phyloP scores from a whole-genome alignment of 208 protist genomes.

The Leishmania lainsoni region DNA sequence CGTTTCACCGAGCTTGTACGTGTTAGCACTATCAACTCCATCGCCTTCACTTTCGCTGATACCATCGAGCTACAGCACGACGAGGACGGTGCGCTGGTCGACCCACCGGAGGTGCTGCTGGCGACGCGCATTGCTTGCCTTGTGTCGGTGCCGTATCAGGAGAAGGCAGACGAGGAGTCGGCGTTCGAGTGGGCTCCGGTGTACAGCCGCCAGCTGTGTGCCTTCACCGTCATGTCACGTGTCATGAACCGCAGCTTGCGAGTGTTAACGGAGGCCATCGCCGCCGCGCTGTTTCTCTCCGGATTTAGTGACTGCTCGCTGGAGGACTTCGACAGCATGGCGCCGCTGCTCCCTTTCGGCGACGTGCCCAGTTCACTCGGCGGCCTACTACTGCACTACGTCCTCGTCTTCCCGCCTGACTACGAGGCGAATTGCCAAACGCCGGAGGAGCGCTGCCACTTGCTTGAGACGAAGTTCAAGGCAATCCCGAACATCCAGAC shows the following conservation, averaged over 20 bases:
- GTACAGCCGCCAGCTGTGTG: conserved; percentile 87
- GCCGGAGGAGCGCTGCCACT: conserved; percentile 54
- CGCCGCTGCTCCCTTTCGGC: conserved; percentile 66
- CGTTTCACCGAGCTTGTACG: conserved; percentile 77
- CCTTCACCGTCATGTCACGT: conserved; percentile 82
- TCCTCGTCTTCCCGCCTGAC: conserved; percentile 83
- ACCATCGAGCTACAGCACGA: conserved; percentile 10
- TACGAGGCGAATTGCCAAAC: conserved; percentile 76
- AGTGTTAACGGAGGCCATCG: conserved; percentile 84
- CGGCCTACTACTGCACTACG: conserved; percentile 85
- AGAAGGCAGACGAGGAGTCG: conserved; percentile 28
- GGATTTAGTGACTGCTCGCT: conserved; percentile 65
- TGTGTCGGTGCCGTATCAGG: conserved; percentile 63
- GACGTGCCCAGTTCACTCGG: conserved; percentile 76
- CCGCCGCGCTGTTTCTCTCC: conserved; percentile 67
- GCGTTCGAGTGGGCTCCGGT: conserved; percentile 79
- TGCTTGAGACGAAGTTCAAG: conserved; percentile 72
- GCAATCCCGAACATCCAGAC: conserved; percentile 60
- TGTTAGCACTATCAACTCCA: conserved; percentile 56
- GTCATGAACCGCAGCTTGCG: conserved; percentile 77
- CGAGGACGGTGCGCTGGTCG: conserved; percentile 20
- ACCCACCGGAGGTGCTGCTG: conserved; percentile 58
- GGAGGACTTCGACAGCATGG: conserved; percentile 56
- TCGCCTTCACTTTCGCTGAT: conserved; percentile 50
- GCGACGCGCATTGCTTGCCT: conserved; percentile 80